Evolutionary conservation across 371 early-diverging fungal species (phyloP).

Genomic region (Dipsacomyces acuminosporus): DNA sequence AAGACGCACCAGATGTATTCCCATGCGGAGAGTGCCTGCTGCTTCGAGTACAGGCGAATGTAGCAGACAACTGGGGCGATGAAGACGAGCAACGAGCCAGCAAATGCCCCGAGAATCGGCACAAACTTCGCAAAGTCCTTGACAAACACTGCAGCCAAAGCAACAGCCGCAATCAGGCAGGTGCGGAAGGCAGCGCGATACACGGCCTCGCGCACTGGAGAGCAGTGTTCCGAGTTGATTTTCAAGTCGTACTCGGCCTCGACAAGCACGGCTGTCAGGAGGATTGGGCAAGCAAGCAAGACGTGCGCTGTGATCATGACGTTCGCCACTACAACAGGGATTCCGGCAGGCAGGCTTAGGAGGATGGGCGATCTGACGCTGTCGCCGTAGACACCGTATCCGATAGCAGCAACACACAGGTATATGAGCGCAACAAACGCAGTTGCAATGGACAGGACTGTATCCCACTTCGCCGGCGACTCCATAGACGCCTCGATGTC

Average conservation of each 20-base stretch:
- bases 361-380: slow-evolving; percentile 67
- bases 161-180: slow-evolving; percentile 45
- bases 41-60: slow-evolving; percentile 62
- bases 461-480: slow-evolving; percentile 66
- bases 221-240: slow-evolving; percentile 54
- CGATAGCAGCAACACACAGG: slow-evolving; percentile 64
- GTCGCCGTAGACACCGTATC: slow-evolving; percentile 81
- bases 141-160: slow-evolving; percentile 60
- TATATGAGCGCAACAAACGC: slow-evolving; percentile 67
- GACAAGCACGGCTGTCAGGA: slow-evolving; percentile 73
- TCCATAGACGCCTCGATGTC: slow-evolving; percentile 81
- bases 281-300: slow-evolving; percentile 73
- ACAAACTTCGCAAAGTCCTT: slow-evolving; percentile 79
- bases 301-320: slow-evolving; percentile 79
- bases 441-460: slow-evolving; percentile 61
- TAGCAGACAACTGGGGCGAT: slow-evolving; percentile 81
- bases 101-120: slow-evolving; percentile 76
- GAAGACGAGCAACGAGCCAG: slow-evolving; percentile 73
- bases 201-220: slow-evolving; percentile 51
- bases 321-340: slow-evolving; percentile 59
- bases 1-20: slow-evolving; percentile 58
- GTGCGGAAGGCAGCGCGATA: slow-evolving; percentile 58
- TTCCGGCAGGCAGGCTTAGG: slow-evolving; percentile 62
- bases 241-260: slow-evolving; percentile 61
- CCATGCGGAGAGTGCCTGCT: slow-evolving; percentile 52